Evolutionary conservation across 495 filamentous ascomycete species (phyloP), one percentile per base, ranked within the genome.

Genomic region (Daldinia vernicosa): DNA sequence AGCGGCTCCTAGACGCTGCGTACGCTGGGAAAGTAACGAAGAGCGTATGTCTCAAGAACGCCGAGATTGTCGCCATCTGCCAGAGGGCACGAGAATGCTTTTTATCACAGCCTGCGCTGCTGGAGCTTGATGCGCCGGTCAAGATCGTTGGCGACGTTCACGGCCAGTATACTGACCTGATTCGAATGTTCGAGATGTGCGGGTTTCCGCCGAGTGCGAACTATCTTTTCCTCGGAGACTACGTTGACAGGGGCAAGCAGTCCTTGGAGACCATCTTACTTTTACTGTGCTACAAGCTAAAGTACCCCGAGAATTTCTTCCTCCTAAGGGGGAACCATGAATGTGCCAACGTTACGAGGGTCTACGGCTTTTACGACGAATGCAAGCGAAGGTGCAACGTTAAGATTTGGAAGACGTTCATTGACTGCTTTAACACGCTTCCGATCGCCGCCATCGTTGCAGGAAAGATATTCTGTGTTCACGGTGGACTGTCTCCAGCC

Each of bases 351-450:
- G 96, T 99, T 39, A 99, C 95, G 17, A 87, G 95, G 39, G 95
- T 99, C 19, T 99, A 99, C 79, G 95, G 95, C 8, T 99, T 99
- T 80, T 99, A 99, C 83, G 95, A 99, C 75, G 95, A 99, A 74
- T 99, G 95, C 86, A 99, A 99, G 81, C 87, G 95, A 72, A 87
- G 95, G 64, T 97, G 93, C 82, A 98, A 97, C 77, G 92, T 99
- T 76, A 99, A 99, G 83, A 89, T 97, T 58, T 99, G 95, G 95
- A 99, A 98, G 85, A 95, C 92, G 0, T 99, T 99, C 77, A 89
- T 99, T 54, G 95, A 99, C 78, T 97, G 93, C 15, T 99, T 99
- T 85, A 99, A 99, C 78, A 92, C 89, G 26, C 88, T 99, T 15
- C 95, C 96, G 0, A 97, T 99, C 73, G 95, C 95, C 32, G 87